Evolutionary conservation across 2,329 filamentous ascomycete genomes (phyloP).

Genomic region (Lasiodiplodia hormozganensis): DNA sequence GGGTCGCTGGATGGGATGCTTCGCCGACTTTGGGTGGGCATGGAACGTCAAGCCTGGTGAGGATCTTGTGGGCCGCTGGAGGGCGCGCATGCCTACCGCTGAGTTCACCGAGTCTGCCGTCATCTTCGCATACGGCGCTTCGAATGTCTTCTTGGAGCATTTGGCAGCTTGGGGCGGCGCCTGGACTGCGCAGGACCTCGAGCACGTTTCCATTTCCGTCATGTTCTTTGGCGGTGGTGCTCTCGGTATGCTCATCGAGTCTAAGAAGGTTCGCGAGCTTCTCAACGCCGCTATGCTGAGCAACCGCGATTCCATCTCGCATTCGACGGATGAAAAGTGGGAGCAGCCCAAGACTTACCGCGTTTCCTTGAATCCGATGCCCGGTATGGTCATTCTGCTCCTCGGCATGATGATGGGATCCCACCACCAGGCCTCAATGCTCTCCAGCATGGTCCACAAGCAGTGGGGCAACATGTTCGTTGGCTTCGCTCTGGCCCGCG

Average conservation of each 20-base stretch:
- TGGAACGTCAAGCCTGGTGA: conserved; percentile 82
- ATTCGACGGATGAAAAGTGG: conserved; percentile 53
- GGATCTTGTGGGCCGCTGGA: conserved; percentile 67
- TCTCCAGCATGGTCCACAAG: conserved; percentile 89
- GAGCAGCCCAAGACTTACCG: conserved; percentile 70
- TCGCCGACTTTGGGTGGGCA: conserved; percentile 90
- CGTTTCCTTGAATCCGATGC: conserved; percentile 86
- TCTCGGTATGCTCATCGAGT: conserved; percentile 87
- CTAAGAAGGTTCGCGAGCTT: conserved; percentile 66
- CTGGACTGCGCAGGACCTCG: conserved; percentile 82
- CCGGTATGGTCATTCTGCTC: conserved; percentile 83
- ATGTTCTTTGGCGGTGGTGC: conserved; percentile 93
- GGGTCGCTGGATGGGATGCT: conserved; percentile 88
- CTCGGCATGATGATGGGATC: conserved; percentile 95
- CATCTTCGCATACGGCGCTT: conserved; percentile 88
- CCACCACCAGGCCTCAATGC: conserved; percentile 83
- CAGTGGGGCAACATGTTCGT: conserved; percentile 91
- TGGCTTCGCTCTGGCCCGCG: conserved; percentile 79
- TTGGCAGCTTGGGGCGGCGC: conserved; percentile 72
- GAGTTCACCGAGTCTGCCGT: conserved; percentile 90
- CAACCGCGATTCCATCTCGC: conserved; percentile 46
- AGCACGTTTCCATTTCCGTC: conserved; percentile 91
- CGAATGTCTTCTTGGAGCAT: conserved; percentile 93
- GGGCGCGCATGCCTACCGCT: conserved; percentile 69
- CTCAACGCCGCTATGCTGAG: conserved; percentile 61